Percentiles rank a stretch among this genome's conserved stretches.
phyloP scores from a whole-genome alignment of 139 green algal genomes.

The Picochlorum sp. region DNA sequence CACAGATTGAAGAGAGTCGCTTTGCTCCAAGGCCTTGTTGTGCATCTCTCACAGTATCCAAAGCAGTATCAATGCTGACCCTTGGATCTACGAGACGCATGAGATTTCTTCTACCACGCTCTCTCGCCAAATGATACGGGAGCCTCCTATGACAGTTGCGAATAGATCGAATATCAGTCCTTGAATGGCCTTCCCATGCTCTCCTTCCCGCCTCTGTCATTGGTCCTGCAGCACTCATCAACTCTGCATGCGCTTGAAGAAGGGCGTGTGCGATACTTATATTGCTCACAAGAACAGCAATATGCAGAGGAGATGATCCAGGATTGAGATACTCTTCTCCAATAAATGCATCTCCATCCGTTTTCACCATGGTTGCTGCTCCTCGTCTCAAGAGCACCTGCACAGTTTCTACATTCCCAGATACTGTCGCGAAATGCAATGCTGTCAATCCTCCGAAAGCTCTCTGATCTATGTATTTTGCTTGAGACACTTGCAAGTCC shows the following conservation, averaged over 20 bases:
- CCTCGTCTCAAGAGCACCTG: constrained; percentile 32
- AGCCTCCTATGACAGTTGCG: constrained; percentile 39
- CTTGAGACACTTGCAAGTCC: constrained; percentile 24
- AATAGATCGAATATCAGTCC: constrained; percentile 44
- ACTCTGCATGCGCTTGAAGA: constrained; percentile 29
- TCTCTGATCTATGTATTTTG: constrained; percentile 42
- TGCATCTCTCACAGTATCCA: constrained; percentile 33
- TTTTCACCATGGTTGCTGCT: constrained; percentile 46
- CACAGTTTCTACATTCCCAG: constrained; percentile 34
- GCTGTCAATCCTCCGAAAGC: constrained; percentile 42
- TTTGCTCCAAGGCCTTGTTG: constrained; percentile 41
- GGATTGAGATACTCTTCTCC: constrained; percentile 28
- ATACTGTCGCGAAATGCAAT: constrained; percentile 41
- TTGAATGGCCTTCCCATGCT: constrained; percentile 41
- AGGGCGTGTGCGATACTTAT: constrained; percentile 43
- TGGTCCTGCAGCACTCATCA: constrained; percentile 25
- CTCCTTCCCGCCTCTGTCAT: constrained; percentile 28
- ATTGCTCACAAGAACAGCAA: constrained; percentile 33
- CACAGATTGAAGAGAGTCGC: constrained; percentile 34
- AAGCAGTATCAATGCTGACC: constrained; percentile 35
- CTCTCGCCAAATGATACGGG: constrained; percentile 45
- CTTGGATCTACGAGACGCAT: constrained; percentile 40
- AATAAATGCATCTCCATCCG: constrained; percentile 30
- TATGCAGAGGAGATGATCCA: constrained; percentile 44
- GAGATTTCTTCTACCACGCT: constrained; percentile 22